phyloP scores from a whole-genome alignment of 208 protist genomes.

The Blastocrithidia nonstop region DNA sequence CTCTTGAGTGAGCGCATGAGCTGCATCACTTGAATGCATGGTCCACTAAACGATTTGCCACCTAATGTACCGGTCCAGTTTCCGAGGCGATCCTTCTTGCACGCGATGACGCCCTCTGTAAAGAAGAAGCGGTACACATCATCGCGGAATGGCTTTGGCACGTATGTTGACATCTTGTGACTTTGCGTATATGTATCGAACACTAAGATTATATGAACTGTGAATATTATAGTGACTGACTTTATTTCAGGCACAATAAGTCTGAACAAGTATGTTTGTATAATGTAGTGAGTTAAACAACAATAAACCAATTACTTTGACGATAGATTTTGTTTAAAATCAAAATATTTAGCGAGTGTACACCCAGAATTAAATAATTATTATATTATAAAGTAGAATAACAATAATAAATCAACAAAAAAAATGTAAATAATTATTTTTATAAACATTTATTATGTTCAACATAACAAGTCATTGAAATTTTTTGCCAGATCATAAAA shows the following conservation, averaged over 20 bases:
- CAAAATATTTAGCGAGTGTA: background rate
- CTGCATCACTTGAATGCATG: constrained; percentile 78
- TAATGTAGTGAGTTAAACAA: too few species aligned
- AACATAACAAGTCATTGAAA: background rate
- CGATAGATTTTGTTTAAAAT: background rate
- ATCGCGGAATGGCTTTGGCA: constrained; percentile 65
- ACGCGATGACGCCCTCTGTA: constrained; percentile 80
- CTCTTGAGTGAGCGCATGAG: constrained; percentile 84
- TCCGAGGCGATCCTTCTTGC: constrained; percentile 83
- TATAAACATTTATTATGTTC: background rate
- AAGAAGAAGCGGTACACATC: constrained; percentile 89
- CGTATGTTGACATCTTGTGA: constrained; percentile 66
- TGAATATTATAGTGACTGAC: too few species aligned
- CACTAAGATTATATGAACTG: too few species aligned
- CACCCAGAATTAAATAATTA: background rate
- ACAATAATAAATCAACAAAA: constrained; percentile 7
- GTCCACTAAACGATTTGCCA: constrained; percentile 59
- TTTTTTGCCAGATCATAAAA: background rate
- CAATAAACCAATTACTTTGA: too few species aligned
- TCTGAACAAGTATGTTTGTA: too few species aligned
- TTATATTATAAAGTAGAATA: background rate
- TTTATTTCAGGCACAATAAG: too few species aligned
- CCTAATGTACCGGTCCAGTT: constrained; percentile 71
- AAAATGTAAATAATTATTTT: constrained; percentile 2
- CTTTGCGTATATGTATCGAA: background rate